Base-by-base conservation (phyloP, 2,329 filamentous ascomycete species). In the Alternaria brassicae region DNA sequence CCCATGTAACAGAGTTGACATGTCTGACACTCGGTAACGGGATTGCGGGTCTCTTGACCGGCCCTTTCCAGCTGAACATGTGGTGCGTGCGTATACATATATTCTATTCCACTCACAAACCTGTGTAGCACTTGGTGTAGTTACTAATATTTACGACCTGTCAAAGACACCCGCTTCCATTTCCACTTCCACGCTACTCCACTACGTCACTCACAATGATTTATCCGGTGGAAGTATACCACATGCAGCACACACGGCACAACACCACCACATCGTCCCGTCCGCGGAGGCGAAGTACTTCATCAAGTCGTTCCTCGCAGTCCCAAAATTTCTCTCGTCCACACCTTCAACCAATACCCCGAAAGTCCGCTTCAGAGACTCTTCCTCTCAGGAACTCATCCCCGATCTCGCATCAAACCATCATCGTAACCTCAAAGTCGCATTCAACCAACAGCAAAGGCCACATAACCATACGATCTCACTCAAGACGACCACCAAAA, bases 181-280 rank as follows among this genome's bases (percentile, higher is more conserved):
- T 42, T 30, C 13, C 27, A 15, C 25, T 19, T 30, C 13, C 27
- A 15, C 25, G 15, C n/a, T 13, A 21, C 25, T 36, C 17, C 49
- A 32, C 27, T 23, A 39, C 54, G 48, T 58, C 54, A 58, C 56
- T 21, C 8, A 17, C 30, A 19, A 57, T 61, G 58, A 51, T 61
- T 63, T 63, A 63, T 50, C 61, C 58, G 58, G 61, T 58, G 58
- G 61, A 50, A 58, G 47, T 53, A 53, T 27, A 60, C 12, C 17
- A 27, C 32, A 40, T 56, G 40, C 53, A 60, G 19, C 34, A 41
- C 23, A 60, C 57, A 52, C 57, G 40, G 30, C 57, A 60, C 45
- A 39, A 17, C 44, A 47, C 27, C 37, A 39, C 44, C 17, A 39
- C 58, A 34, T 13, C 45, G 28, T 12, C 37, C 41, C 49, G 36